phyloP scores from a whole-genome alignment of 805 yeast species.

The Lachancea cidri region DNA sequence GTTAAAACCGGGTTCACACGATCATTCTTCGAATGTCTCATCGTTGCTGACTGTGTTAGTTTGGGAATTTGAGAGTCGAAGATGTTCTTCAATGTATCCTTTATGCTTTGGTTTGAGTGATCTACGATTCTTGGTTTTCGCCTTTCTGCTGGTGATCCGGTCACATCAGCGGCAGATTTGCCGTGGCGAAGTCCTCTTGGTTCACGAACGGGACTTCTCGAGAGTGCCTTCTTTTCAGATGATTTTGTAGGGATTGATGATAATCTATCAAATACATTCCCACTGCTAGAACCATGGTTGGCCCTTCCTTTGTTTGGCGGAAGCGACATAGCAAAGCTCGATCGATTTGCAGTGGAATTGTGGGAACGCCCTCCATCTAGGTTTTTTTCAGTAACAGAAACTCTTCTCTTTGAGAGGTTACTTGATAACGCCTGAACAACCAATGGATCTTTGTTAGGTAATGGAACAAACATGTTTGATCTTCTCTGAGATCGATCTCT shows the following conservation, averaged over 20 bases:
- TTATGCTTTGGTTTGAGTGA: slow-evolving; percentile 19
- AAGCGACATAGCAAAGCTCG: background rate
- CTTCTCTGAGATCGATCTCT: slow-evolving; percentile 24
- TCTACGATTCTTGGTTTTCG: slow-evolving; percentile 13
- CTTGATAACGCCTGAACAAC: slow-evolving; percentile 15
- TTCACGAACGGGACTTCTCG: slow-evolving; percentile 7
- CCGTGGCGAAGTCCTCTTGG: background rate
- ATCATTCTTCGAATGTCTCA: background rate
- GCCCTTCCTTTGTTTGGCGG: background rate
- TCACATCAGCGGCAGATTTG: slow-evolving; percentile 18
- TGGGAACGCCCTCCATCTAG: background rate
- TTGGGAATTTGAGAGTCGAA: slow-evolving; percentile 15
- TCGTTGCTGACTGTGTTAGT: slow-evolving; percentile 1
- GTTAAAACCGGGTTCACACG: no score
- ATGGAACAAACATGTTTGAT: slow-evolving; percentile 32
- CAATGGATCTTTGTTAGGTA: slow-evolving; percentile 32
- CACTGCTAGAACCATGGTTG: background rate
- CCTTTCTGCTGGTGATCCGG: slow-evolving; percentile 29
- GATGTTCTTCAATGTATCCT: slow-evolving; percentile 27
- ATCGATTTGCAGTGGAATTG: background rate
- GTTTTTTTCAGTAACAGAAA: background rate
- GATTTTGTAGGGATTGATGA: slow-evolving; percentile 28
- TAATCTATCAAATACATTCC: slow-evolving; percentile 30
- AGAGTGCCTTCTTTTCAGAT: slow-evolving; percentile 24
- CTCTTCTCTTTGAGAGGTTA: background rate